phyloP scores from a whole-genome alignment of 106 monocot genomes.

The Acorus gramineus region DNA sequence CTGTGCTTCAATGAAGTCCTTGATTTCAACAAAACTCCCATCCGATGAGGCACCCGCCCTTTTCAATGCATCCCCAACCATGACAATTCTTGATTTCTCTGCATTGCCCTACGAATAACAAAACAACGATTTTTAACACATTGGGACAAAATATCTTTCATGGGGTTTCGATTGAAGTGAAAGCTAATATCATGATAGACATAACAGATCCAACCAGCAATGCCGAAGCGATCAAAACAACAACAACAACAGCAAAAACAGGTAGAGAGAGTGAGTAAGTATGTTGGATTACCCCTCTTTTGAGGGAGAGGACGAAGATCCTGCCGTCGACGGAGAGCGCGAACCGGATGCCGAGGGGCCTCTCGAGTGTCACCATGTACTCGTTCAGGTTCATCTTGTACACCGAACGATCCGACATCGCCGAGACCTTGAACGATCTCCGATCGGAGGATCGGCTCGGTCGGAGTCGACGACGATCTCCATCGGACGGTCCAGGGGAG shows the following conservation, averaged over 20 bases:
- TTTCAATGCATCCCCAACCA: conserved; percentile 85
- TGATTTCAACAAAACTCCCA: conserved; percentile 42
- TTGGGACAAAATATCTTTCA: too few relatives aligned
- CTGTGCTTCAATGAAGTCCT: conserved; percentile 50
- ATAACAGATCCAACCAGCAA: too few relatives aligned
- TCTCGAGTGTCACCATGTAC: conserved; percentile 89
- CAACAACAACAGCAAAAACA: neutral
- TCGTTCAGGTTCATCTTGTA: conserved; percentile 74
- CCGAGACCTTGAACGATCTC: conserved; percentile 7
- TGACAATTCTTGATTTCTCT: conserved; percentile 74
- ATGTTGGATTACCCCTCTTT: conserved; percentile 46
- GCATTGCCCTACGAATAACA: conserved; percentile 67
- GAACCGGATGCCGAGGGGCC: conserved; percentile 77
- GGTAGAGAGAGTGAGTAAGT: neutral
- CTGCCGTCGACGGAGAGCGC: conserved; percentile 69
- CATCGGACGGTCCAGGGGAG: too few relatives aligned
- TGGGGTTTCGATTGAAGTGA: too few relatives aligned
- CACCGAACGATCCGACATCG: conserved; percentile 17
- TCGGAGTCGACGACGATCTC: too few relatives aligned
- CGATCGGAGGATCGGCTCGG: neutral
- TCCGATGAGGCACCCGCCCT: conserved; percentile 39
- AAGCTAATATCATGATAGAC: too few relatives aligned
- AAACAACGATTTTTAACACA: too few relatives aligned
- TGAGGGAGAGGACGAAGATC: conserved; percentile 75
- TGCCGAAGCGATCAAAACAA: too few relatives aligned